These are phyloP conservation scores for Linderniella brevidens DNA, from an alignment of 257 asterid genomes.

Conservation along the genomic window DNA sequence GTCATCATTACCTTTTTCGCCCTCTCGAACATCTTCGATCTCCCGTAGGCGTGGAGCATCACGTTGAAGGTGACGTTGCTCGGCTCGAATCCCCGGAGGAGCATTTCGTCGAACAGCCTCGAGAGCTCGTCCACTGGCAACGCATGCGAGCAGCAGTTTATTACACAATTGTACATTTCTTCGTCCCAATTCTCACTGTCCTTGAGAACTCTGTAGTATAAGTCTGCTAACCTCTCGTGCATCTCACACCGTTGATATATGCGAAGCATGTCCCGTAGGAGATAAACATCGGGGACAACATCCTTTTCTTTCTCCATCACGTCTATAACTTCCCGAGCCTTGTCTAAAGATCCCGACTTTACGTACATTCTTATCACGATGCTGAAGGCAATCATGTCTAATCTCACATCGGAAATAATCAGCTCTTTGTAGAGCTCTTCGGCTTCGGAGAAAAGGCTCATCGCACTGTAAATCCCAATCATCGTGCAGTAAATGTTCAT, in stretches of 20 bases:
- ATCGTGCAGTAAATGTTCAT: conserved; percentile 65
- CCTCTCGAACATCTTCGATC: conserved; percentile 50
- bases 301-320: conserved; percentile 44
- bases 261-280: conserved; percentile 79
- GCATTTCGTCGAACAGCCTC: conserved; percentile 73
- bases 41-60: conserved; percentile 69
- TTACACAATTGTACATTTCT: conserved; percentile 82
- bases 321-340: conserved; percentile 52
- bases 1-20: conserved; percentile 55
- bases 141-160: conserved; percentile 77
- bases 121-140: conserved; percentile 86
- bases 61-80: conserved; percentile 56
- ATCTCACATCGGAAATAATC: conserved; percentile 25
- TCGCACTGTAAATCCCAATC: conserved; percentile 66
- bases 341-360: conserved; percentile 45
- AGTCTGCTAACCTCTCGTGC: conserved; percentile 42
- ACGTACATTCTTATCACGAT: conserved; percentile 57
- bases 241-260: conserved; percentile 48
- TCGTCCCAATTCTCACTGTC: conserved; percentile 53
- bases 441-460: conserved; percentile 39
- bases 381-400: conserved; percentile 75
- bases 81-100: conserved; percentile 51
- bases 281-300: conserved; percentile 68
- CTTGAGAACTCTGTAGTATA: conserved; percentile 55
- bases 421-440: conserved; percentile 43